Base-by-base conservation (phyloP, 768 basidiomycete genomes). In the Boletus barrowsii region DNA sequence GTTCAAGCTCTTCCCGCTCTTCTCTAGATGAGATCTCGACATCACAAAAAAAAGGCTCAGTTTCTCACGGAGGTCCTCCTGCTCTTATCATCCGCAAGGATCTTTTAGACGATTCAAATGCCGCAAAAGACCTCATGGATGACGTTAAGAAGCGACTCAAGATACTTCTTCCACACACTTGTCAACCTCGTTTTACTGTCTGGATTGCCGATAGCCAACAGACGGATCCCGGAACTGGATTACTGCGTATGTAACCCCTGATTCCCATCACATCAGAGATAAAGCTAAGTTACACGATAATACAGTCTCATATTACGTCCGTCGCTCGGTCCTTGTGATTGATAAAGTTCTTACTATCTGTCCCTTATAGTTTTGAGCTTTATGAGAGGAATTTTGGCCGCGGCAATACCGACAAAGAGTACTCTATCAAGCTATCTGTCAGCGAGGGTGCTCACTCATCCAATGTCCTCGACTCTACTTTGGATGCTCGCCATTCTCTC, bases 401-500 rank as follows among this genome's bases (percentile, higher is more conserved):
- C 42, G 84, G 85, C 30, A 90, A 91, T 64, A 89, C 90, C 14
- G 90, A 94, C 74, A 98, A 98, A 72, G 96, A 98, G 67, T 97
- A 96, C 66, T 95, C 94, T 13, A 93, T 98, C 70, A 86, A 84
- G 61, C 76, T 99, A 33, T 93, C 93, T 18, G 74, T 98, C 37
- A 96, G 93, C 62, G 95, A 98, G 71, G 97, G 97, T 20, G 97
- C 97, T 17, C 97, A 99, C 73, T 96, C 94, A 15, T 93, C 93
- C 9, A 96, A 96, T 65, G 94, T 98, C 10, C 80, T 98, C 15
- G 96, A 99, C 72, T 95, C 93, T 1, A 90, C 90, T 11, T 75
- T 99, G 43, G 97, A 99, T 70, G 91, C 95, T 15, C 83, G 97
- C 18, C 97, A 99, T 73, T 93, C 94, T 30, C 78, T 99, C 39